Evolutionary conservation across 148 eudicot genomes (phyloP).

Genomic region (Rheum nobile): DNA sequence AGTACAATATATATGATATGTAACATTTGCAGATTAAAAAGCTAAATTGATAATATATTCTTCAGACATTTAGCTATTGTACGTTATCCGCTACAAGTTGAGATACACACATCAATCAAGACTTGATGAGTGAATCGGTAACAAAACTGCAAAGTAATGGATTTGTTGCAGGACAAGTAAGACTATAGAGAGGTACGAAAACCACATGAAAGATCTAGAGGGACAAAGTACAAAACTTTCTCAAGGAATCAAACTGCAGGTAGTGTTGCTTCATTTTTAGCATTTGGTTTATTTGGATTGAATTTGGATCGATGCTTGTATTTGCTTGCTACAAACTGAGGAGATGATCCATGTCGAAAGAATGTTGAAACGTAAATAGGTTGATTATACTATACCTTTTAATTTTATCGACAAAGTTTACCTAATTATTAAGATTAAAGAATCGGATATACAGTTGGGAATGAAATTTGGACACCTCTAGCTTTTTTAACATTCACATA

Average conservation of each 20-base stretch:
- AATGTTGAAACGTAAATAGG: neutral
- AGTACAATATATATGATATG: no score
- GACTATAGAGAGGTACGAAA: constrained; percentile 25
- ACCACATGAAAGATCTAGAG: constrained; percentile 9
- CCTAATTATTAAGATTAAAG: no score
- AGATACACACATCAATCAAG: no score
- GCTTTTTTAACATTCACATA: no score
- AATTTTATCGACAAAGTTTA: no score
- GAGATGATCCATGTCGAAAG: neutral
- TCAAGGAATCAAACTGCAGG: constrained; percentile 3
- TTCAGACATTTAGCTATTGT: no score
- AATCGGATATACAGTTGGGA: no score
- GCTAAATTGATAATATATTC: no score
- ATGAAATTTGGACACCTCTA: no score
- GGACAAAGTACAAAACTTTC: neutral
- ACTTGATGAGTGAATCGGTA: neutral
- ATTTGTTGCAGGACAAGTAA: constrained; percentile 13
- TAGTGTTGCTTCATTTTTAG: neutral
- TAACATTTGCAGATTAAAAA: no score
- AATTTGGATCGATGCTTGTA: neutral
- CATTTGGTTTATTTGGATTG: neutral
- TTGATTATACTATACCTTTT: no score
- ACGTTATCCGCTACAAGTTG: no score
- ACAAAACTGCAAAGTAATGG: neutral
- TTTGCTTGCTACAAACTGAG: neutral